Conservation (phyloP, 495 filamentous ascomycete species). For the Penicillium canariense region DNA sequence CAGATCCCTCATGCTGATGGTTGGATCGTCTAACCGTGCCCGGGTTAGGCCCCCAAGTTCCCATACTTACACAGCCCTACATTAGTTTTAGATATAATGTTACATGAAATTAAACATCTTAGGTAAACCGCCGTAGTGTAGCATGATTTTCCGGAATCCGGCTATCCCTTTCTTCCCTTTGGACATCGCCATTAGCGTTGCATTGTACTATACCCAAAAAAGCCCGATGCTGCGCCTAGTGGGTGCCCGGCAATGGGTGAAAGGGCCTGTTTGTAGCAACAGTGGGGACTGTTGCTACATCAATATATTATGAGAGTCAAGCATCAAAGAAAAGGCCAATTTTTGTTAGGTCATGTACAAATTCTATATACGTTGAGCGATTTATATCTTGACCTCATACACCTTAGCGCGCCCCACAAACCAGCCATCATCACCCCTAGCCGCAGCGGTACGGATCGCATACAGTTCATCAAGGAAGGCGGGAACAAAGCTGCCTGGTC, state of each 20-base stretch:
- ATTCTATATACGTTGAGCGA: not conserved
- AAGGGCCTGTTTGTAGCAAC: not conserved
- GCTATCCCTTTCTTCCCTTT: no score
- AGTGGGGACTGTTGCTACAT: no score
- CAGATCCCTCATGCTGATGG: not conserved
- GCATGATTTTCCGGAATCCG: no score
- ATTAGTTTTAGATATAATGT: not conserved
- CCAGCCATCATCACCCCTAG: conserved; percentile 51
- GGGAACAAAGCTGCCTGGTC: conserved; percentile 86
- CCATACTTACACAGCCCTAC: not conserved
- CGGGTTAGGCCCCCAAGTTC: not conserved
- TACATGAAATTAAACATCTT: not conserved
- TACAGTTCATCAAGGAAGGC: conserved; percentile 77
- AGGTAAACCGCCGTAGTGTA: not conserved
- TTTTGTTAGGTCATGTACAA: conserved; percentile 14
- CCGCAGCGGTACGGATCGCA: conserved; percentile 48
- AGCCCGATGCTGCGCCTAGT: no score
- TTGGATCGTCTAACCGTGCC: not conserved
- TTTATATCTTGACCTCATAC: conserved; percentile 36
- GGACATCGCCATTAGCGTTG: not conserved
- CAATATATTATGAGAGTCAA: not conserved
- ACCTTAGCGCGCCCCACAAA: conserved; percentile 54
- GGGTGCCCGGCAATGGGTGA: not conserved
- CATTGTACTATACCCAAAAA: not conserved
- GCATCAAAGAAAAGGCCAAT: not conserved